A percentile compares a stretch with the other conserved stretches of the same genome.
Conservation (phyloP, 2,329 filamentous ascomycete species). For the Metarhizium guizhouense region DNA sequence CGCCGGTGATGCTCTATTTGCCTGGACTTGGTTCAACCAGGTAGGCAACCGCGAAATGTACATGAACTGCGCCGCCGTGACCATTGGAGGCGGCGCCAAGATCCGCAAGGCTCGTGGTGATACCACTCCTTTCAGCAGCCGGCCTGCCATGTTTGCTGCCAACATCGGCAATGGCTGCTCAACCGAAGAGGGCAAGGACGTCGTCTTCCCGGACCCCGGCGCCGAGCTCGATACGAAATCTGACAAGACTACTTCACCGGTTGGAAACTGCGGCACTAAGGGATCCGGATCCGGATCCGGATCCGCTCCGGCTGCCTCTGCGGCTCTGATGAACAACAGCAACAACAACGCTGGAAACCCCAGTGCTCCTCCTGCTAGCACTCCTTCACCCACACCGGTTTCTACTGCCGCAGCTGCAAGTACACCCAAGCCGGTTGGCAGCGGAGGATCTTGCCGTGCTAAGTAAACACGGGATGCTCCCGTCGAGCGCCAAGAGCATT, state of each 20-base stretch:
- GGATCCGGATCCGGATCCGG: neutral
- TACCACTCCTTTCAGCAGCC: constrained; percentile 35
- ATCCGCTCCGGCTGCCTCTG: neutral
- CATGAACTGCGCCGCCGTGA: constrained; percentile 73
- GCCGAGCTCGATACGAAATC: constrained; percentile 35
- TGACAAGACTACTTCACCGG: constrained; percentile 24
- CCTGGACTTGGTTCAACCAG: constrained; percentile 73
- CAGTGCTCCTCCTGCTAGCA: neutral
- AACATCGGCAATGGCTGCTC: constrained; percentile 54
- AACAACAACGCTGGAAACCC: neutral
- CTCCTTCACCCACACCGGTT: neutral
- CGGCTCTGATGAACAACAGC: neutral
- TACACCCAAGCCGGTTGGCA: neutral
- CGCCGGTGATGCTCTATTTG: constrained; percentile 52
- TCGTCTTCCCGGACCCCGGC: constrained; percentile 59
- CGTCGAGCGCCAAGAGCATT: neutral
- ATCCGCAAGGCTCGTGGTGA: constrained; percentile 20
- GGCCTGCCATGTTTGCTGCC: constrained; percentile 62
- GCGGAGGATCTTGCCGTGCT: neutral
- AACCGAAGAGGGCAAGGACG: constrained; percentile 47
- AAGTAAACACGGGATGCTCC: neutral
- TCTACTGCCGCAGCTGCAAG: neutral
- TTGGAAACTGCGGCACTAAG: constrained; percentile 19
- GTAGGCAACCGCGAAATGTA: constrained; percentile 77
- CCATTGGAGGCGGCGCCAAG: constrained; percentile 35